phyloP scores from a whole-genome alignment of 305 asterid genomes.

The Plantago lanceolata region DNA sequence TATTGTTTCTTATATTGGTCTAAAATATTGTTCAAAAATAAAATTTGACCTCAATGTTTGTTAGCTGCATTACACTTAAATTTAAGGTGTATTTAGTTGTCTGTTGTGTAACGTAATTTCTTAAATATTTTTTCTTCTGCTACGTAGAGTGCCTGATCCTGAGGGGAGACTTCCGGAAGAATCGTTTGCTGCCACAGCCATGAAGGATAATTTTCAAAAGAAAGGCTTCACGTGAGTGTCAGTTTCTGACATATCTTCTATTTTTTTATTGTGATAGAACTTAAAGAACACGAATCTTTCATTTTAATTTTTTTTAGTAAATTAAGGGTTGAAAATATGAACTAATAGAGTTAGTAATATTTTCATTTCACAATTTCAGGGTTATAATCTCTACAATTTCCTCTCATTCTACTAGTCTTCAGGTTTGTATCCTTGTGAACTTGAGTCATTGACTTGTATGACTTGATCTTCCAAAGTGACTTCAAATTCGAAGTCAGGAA shows the following conservation, averaged over 20 bases:
- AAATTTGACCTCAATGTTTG: neutral
- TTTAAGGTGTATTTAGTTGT: slow-evolving; percentile 1
- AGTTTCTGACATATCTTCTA: slow-evolving; percentile 1
- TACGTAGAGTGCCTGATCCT: slow-evolving; percentile 71
- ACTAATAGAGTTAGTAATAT: too few relatives aligned
- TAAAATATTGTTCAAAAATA: neutral
- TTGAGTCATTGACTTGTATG: too few relatives aligned
- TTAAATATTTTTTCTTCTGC: slow-evolving; percentile 20
- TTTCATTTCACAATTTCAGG: too few relatives aligned
- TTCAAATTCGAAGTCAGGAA: too few relatives aligned
- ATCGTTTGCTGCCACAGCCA: slow-evolving; percentile 53
- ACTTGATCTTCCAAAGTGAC: too few relatives aligned
- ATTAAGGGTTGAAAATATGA: too few relatives aligned
- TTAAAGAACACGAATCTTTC: too few relatives aligned
- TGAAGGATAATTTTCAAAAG: slow-evolving; percentile 56
- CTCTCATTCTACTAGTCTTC: too few relatives aligned
- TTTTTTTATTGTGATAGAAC: neutral
- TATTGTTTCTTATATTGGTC: neutral
- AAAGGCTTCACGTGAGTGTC: slow-evolving; percentile 90
- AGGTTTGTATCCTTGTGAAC: too few relatives aligned
- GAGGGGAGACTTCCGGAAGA: slow-evolving; percentile 87
- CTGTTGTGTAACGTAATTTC: neutral
- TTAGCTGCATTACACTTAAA: neutral
- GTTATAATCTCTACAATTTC: too few relatives aligned
- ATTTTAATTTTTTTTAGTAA: too few relatives aligned